These are phyloP conservation scores for Leucogyrophana mollusca DNA, from an alignment of 768 basidiomycete species.

Conservation along the genomic window DNA sequence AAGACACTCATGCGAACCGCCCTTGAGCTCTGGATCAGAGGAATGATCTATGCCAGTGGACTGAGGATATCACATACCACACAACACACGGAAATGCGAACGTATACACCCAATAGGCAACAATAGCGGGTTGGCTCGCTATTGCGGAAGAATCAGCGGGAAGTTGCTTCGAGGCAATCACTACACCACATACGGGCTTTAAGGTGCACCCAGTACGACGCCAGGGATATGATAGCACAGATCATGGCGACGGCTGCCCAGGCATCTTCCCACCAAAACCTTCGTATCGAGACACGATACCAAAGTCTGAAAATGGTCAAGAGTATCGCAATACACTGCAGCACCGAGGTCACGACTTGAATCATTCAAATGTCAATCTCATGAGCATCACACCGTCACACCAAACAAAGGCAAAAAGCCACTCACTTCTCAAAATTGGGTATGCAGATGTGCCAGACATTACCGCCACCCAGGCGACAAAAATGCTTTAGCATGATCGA, in stretches of 20 bases:
- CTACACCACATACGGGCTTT: constrained; percentile 2
- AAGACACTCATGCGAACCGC: constrained; percentile 19
- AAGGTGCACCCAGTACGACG: constrained; percentile 9
- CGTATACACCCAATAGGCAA: constrained; percentile 10
- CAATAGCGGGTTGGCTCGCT: constrained; percentile 9
- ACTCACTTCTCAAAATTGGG: too few species aligned
- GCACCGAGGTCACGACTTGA: too few species aligned
- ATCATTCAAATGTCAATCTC: too few species aligned
- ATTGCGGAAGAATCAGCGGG: constrained; percentile 2
- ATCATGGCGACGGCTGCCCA: constrained; percentile 13
- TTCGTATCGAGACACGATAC: constrained; percentile 13
- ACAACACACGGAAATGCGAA: constrained; percentile 16
- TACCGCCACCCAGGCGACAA: too few species aligned
- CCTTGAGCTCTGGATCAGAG: constrained; percentile 5
- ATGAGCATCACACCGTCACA: too few species aligned
- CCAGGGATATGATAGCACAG: constrained; percentile 11
- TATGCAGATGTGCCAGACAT: too few species aligned
- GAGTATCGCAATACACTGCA: neutral
- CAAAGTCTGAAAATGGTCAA: constrained; percentile 18
- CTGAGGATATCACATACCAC: neutral
- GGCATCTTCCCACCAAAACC: constrained; percentile 20
- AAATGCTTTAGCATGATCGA: too few species aligned
- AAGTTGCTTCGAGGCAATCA: neutral
- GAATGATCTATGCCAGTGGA: neutral
- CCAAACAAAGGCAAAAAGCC: too few species aligned